Conservation (phyloP, 345 rosid genomes). For the Bruguiera gymnorhiza region DNA sequence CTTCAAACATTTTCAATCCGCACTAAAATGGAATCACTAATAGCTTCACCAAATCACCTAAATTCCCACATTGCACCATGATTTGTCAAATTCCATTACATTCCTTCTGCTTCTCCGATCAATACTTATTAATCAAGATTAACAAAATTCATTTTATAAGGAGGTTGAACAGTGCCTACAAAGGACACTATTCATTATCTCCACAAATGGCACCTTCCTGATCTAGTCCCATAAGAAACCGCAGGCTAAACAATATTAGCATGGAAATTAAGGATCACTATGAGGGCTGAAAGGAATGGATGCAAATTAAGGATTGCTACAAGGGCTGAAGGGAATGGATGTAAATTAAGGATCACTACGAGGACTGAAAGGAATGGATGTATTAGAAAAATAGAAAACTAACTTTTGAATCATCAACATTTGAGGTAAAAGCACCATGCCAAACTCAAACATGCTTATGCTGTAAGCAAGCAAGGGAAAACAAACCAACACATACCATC, state of each 20-base stretch:
- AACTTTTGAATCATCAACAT: neutral
- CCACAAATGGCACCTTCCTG: neutral
- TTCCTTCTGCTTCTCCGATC: neutral
- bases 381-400: neutral
- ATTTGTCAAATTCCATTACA: neutral
- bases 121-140: neutral
- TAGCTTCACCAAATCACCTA: no score
- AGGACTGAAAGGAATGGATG: neutral
- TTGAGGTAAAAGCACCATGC: neutral
- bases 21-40: no score
- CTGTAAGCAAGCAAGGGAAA: slow-evolving; percentile 12
- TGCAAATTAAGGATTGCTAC: neutral
- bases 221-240: neutral
- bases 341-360: neutral
- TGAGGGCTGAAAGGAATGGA: neutral
- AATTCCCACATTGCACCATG: neutral
- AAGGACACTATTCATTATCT: neutral
- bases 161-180: neutral
- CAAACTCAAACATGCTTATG: slow-evolving; percentile 7
- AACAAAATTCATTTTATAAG: neutral
- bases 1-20: no score
- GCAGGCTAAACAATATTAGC: neutral
- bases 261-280: neutral
- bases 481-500: slow-evolving; percentile 54
- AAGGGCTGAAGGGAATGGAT: neutral